phyloP scores from a whole-genome alignment of 1,139 yeast species.

The Yamadazyma sp. region DNA sequence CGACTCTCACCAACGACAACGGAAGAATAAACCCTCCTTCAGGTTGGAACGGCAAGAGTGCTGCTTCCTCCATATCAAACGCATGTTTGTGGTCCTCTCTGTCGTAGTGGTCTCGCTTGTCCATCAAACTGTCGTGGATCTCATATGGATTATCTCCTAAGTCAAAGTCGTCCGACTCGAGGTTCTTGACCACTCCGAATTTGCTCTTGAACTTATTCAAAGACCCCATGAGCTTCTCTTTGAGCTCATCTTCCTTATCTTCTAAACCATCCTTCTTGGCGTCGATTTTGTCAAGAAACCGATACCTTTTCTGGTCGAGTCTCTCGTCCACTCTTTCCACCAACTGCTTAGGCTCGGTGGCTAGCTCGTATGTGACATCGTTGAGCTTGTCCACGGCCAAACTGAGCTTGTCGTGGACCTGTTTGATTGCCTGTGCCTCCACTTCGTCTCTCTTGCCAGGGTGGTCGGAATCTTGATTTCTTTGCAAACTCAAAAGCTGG shows the following conservation, averaged over 20 bases:
- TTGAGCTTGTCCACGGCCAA: constrained; percentile 19
- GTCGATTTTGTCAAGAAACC: constrained; percentile 16
- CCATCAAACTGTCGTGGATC: constrained; percentile 8
- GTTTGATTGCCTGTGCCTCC: constrained; percentile 21
- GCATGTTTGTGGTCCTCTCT: background rate
- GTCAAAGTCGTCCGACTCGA: constrained; percentile 7
- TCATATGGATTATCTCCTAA: constrained; percentile 9
- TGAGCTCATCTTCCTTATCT: constrained; percentile 11
- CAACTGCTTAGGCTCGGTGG: constrained; percentile 21
- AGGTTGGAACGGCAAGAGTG: constrained; percentile 5
- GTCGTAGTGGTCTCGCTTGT: constrained; percentile 7
- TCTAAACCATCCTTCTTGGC: constrained; percentile 15
- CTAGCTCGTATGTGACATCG: constrained; percentile 21
- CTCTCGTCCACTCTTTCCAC: constrained; percentile 22
- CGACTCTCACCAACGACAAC: constrained; percentile 20
- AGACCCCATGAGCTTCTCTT: constrained; percentile 5
- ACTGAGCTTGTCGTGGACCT: constrained; percentile 21
- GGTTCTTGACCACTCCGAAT: constrained; percentile 15
- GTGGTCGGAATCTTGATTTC: constrained; percentile 4
- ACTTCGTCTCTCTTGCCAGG: constrained; percentile 9
- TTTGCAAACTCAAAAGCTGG: constrained; percentile 4
- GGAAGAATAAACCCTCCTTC: constrained; percentile 20
- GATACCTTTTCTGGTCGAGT: constrained; percentile 19
- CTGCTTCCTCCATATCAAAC: constrained; percentile 4
- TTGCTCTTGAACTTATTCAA: constrained; percentile 4